These are phyloP conservation scores for Chlorella sp. DNA, from an alignment of 139 green algal species.

Conservation along the genomic window DNA sequence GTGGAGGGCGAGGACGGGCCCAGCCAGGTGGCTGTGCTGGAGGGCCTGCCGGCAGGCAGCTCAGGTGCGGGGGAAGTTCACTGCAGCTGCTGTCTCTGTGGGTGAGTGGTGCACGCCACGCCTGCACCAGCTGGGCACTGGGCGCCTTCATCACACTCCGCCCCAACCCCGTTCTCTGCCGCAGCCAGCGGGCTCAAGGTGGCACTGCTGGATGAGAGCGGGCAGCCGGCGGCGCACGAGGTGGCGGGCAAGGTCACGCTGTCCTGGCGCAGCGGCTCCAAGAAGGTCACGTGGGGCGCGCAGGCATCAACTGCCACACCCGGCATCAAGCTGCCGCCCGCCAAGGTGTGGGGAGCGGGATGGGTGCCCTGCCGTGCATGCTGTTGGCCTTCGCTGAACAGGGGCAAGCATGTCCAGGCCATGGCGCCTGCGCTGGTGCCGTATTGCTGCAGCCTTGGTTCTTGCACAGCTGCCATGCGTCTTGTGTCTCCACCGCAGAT, in stretches of 20 bases:
- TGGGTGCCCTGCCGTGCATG: too few relatives aligned
- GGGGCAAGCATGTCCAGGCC: too few relatives aligned
- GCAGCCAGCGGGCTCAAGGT: constrained; percentile 60
- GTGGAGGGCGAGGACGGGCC: constrained; percentile 33
- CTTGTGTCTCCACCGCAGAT: too few relatives aligned
- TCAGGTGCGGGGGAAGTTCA: background rate
- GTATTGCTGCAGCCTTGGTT: too few relatives aligned
- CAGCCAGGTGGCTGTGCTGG: constrained; percentile 11
- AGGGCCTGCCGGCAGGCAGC: constrained; percentile 5
- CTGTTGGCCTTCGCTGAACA: too few relatives aligned
- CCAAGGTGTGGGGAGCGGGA: background rate
- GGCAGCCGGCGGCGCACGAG: constrained; percentile 33
- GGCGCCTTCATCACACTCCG: too few relatives aligned
- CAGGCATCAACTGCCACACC: background rate
- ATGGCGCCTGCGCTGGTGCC: too few relatives aligned
- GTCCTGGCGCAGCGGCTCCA: constrained; percentile 68
- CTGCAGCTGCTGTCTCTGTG: too few relatives aligned
- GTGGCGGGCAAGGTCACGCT: constrained; percentile 57
- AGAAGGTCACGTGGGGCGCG: constrained; percentile 49
- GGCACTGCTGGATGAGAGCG: constrained; percentile 59
- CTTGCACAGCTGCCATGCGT: too few relatives aligned
- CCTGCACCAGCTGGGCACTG: too few relatives aligned
- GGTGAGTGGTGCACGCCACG: too few relatives aligned
- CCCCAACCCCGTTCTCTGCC: too few relatives aligned
- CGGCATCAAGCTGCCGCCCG: constrained; percentile 42